Evolutionary conservation across 164 flowering plant species (phyloP).

Genomic region (Chloranthus sessilifolius): DNA sequence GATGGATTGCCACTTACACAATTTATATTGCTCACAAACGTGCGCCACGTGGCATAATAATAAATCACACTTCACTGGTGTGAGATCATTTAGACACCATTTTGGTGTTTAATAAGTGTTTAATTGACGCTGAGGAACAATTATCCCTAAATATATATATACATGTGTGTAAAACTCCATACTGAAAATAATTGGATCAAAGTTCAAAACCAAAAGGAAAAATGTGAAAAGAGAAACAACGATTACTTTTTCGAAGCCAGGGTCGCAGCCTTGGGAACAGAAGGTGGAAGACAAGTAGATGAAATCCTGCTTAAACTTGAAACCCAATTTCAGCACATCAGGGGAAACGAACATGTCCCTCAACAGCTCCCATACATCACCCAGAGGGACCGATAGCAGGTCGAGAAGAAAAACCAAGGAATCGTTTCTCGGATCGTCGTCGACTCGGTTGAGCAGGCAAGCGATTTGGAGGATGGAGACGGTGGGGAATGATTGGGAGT

Average conservation of each 20-base stretch:
- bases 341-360: conserved; percentile 56
- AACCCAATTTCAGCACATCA: conserved; percentile 69
- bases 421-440: conserved; percentile 19
- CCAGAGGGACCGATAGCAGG: conserved; percentile 37
- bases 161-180: too few relatives aligned
- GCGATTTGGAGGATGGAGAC: conserved; percentile 88
- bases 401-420: conserved; percentile 60
- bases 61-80: too few relatives aligned
- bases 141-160: too few relatives aligned
- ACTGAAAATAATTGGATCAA: too few relatives aligned
- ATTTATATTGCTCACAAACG: too few relatives aligned
- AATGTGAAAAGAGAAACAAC: background rate
- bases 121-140: too few relatives aligned
- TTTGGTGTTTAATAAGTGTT: too few relatives aligned
- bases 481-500: conserved; percentile 46
- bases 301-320: conserved; percentile 85
- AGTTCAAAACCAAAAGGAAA: background rate
- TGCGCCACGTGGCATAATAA: too few relatives aligned
- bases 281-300: conserved; percentile 73
- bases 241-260: conserved; percentile 64
- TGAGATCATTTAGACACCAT: too few relatives aligned
- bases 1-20: too few relatives aligned
- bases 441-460: conserved; percentile 32
- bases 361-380: conserved; percentile 48
- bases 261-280: conserved; percentile 44